A percentile compares a stretch with the other conserved stretches of the same genome.
These are phyloP conservation scores for Sequoia sempervirens DNA, from an alignment of 75 land plant genomes.

Conservation along the genomic window DNA sequence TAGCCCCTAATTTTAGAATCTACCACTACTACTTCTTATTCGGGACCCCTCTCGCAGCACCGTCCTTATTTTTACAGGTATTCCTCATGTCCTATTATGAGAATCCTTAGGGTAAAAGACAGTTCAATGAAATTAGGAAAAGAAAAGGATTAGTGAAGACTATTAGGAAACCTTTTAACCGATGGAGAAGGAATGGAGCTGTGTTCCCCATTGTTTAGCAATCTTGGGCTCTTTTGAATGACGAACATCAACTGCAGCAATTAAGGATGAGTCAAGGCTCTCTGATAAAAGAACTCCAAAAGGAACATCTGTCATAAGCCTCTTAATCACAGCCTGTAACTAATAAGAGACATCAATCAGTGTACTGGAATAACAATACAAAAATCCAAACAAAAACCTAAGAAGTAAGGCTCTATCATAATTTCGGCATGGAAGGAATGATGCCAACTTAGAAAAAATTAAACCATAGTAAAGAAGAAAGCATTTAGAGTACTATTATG, in stretches of 20 bases:
- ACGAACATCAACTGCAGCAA: constrained; percentile 79
- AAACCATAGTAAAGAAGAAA: neutral
- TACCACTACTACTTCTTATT: neutral
- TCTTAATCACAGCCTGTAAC: constrained; percentile 81
- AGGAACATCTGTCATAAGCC: constrained; percentile 97
- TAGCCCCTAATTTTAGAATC: neutral
- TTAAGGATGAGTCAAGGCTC: constrained; percentile 86
- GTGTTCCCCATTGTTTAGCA: constrained; percentile 78
- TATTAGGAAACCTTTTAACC: constrained; percentile 59
- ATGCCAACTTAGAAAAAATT: neutral
- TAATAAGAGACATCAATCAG: neutral
- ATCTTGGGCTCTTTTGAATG: constrained; percentile 58
- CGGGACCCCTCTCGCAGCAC: neutral
- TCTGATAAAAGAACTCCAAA: constrained; percentile 95
- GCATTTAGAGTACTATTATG: neutral
- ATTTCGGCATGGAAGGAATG: neutral
- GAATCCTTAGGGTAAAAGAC: neutral
- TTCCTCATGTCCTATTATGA: neutral
- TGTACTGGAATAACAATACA: neutral
- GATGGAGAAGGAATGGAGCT: constrained; percentile 86
- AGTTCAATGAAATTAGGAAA: neutral
- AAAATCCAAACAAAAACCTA: neutral
- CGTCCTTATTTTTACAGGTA: neutral
- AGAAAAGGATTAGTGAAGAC: neutral
- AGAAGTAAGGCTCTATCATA: neutral